Evolutionary conservation across 345 rosid genomes (phyloP).

Genomic region (Anacardium occidentale): DNA sequence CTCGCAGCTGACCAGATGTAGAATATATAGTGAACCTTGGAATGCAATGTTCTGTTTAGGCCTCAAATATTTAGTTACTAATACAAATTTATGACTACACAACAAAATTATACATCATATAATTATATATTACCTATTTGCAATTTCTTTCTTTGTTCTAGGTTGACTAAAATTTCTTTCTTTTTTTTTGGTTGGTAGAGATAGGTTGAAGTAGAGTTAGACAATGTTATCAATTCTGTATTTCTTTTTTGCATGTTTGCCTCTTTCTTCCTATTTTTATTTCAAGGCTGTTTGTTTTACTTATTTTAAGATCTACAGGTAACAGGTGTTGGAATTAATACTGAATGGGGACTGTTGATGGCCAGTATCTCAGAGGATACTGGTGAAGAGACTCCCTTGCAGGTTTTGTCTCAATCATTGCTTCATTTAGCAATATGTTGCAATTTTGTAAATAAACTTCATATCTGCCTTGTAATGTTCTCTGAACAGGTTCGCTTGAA

Average conservation of each 20-base stretch:
- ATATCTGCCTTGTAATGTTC: conserved; percentile 15
- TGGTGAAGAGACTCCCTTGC: conserved; percentile 99
- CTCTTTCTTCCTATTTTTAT: background rate
- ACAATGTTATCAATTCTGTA: background rate
- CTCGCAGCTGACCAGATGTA: background rate
- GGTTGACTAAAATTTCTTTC: background rate
- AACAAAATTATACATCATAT: background rate
- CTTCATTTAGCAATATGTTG: background rate
- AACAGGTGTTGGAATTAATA: conserved; percentile 98
- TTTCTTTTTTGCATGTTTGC: background rate
- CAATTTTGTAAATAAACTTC: conserved; percentile 4
- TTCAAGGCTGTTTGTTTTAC: background rate
- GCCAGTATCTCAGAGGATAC: conserved; percentile 98
- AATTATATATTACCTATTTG: background rate
- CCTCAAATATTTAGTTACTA: background rate
- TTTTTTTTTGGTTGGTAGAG: background rate
- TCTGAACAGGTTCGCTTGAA: conserved; percentile 77
- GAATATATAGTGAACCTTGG: background rate
- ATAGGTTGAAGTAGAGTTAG: background rate
- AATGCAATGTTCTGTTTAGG: background rate
- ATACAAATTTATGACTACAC: background rate
- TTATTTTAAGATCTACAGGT: conserved; percentile 48
- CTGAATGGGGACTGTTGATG: conserved; percentile 99
- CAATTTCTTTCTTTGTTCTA: background rate
- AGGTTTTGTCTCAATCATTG: conserved; percentile 49